Base-by-base conservation (phyloP, 352 stramenopile genomes). In the Phytophthora meadii region DNA sequence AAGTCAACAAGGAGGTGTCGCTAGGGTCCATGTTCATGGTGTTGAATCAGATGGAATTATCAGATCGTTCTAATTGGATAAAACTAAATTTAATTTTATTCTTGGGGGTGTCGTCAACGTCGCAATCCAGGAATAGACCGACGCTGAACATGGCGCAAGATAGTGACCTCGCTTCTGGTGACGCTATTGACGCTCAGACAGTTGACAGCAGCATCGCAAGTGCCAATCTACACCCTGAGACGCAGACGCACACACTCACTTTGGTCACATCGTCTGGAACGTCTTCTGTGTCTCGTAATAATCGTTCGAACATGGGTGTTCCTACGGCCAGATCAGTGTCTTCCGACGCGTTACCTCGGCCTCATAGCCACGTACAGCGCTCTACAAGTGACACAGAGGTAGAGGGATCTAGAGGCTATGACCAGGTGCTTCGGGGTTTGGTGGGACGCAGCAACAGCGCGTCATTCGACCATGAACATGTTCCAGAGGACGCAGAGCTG, bases 261-360 rank as follows among this genome's bases (percentile, higher is more conserved):
- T 15, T 40, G 40, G 44, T 49, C 11, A 4, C n/a, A 34, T 28
- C 42, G 5, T 39, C 47, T 59, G 30, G 51, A 52, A 27, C 52
- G 1, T 22, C 56, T 5, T 69, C 52, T 45, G 49, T 32, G 17
- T 17, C 41, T 14, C 51, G 25, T 30, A 52, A 2, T 47, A 59
- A 4, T 45, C 12, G 36, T 39, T 19, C 28, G 19, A 65, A 45
- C 32, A 55, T 41, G 8, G 37, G 32, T 14, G 15, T 65, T 25
- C 28, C 48, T 28, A 9, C 27, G 3, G 17, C 46, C 30, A 15
- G 15, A 7, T 40, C 15, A 4, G 24, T 41, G 6, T 12, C 25
- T 32, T 22, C 17, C 15, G 63, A 76, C 54, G 50, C 52, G 2
- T 57, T 76, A 6, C 55, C 68, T 22, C 50, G 68, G 2, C 68